Base-by-base conservation (phyloP, 2,329 filamentous ascomycete genomes). In the Alternaria conjuncta region DNA sequence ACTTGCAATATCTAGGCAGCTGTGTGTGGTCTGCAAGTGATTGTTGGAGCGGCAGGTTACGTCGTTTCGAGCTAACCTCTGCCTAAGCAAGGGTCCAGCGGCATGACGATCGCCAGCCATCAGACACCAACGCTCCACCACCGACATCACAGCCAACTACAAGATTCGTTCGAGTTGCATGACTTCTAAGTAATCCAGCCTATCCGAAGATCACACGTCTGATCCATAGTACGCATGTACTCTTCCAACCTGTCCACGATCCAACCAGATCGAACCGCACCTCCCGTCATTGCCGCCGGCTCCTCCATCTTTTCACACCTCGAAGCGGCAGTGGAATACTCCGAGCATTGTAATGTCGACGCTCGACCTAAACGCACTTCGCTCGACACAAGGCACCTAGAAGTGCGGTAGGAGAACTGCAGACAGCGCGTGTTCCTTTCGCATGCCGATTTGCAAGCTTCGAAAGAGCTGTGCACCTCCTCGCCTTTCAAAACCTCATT, bases 31-130 rank as follows among this genome's bases (percentile, higher is more conserved):
- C 18, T 54, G 54, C 26, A 56, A 59, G 51, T 63, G 50, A 56
- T 67, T 30, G 59, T 56, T 59, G 57, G 59, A 62, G 60, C 62
- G 66, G 55, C 51, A 61, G 66, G 61, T 71, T 63, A 64, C 51
- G 57, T 64, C 45, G 60, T 61, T 56, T 50, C 45, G 32, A 69
- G 66, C 63, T 70, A 64, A 66, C 61, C 62, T 66, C 55, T 49
- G 54, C 25, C 60, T 51, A 54, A 65, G 64, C 62, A 55, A 65
- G 61, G 63, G 66, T 63, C 64, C 58, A 68, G 64, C 63, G 47
- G 55, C 50, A 63, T 68, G 63, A 69, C 67, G 59, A 62, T 62
- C 25, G 57, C 26, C 23, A 9, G 30, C 36, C 8, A 61, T 47
- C 18, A 30, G 25, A 49, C 55, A 44, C 41, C 55, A 54, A 41